These are phyloP conservation scores for Pyrus hybrid DNA, from an alignment of 331 rosid species.

Conservation along the genomic window DNA sequence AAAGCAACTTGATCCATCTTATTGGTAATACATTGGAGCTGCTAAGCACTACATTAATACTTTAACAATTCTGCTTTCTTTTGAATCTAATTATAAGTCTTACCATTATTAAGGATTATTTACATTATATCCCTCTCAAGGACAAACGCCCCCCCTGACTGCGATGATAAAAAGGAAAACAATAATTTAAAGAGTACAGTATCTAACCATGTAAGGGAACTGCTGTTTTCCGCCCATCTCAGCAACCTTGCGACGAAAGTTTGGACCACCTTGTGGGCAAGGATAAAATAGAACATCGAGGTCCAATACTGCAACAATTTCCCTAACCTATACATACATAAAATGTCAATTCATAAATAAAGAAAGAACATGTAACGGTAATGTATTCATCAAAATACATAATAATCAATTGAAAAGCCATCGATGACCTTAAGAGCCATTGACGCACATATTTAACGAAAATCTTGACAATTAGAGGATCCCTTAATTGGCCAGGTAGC, in stretches of 20 bases:
- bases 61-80: no score
- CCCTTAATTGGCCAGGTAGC: background rate
- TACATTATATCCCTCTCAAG: no score
- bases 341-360: slow-evolving; percentile 22
- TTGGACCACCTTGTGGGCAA: slow-evolving; percentile 86
- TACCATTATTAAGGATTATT: no score
- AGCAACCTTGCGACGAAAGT: slow-evolving; percentile 77
- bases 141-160: no score
- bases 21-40: no score
- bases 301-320: slow-evolving; percentile 85
- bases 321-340: slow-evolving; percentile 65
- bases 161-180: no score
- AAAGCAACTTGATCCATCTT: no score
- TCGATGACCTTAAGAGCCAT: background rate
- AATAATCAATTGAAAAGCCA: background rate
- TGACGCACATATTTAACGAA: background rate
- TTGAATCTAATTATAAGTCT: no score
- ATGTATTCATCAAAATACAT: background rate
- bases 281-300: slow-evolving; percentile 92
- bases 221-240: slow-evolving; percentile 89
- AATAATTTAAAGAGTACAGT: background rate
- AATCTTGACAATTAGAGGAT: background rate
- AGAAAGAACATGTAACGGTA: background rate
- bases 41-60: no score
- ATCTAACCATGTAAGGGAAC: slow-evolving; percentile 91